phyloP scores from a whole-genome alignment of 768 basidiomycete genomes.

The Phylloporus sp. region DNA sequence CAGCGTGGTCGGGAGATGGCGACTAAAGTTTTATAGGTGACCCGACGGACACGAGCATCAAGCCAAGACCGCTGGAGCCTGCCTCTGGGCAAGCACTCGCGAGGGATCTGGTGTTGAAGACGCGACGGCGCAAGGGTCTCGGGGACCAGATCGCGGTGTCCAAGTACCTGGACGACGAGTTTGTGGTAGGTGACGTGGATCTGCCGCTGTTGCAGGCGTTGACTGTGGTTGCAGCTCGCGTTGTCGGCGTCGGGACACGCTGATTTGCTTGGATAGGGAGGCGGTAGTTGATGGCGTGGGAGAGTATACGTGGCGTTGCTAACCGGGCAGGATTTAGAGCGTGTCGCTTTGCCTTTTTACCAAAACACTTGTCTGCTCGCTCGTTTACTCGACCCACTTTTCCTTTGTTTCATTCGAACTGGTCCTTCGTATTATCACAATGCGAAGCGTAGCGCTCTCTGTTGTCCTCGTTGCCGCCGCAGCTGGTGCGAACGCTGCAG shows the following conservation, averaged over 20 bases:
- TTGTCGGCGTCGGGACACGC: conserved; percentile 95
- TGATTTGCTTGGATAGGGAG: conserved; percentile 69
- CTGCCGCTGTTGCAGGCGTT: conserved; percentile 3
- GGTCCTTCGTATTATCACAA: conserved; percentile 64
- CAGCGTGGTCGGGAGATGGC: neutral
- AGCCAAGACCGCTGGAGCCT: conserved; percentile 92
- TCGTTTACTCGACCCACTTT: conserved; percentile 29
- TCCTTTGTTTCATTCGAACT: conserved; percentile 35
- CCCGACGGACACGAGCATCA: conserved; percentile 95
- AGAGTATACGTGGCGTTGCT: conserved; percentile 43
- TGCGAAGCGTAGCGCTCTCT: conserved; percentile 88
- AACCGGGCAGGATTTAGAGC: conserved; percentile 35
- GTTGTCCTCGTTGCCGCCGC: conserved; percentile 63
- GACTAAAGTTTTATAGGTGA: conserved; percentile 54
- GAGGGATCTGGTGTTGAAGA: conserved; percentile 93
- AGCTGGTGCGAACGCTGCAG: conserved; percentile 53
- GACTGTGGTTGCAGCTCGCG: conserved; percentile 57
- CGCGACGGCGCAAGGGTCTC: conserved; percentile 90
- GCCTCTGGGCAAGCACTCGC: conserved; percentile 95
- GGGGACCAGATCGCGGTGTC: conserved; percentile 97
- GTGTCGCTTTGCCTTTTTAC: conserved; percentile 17
- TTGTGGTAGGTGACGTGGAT: conserved; percentile 57
- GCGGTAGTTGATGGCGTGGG: conserved; percentile 28
- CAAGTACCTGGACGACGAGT: conserved; percentile 96
- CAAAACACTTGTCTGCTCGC: conserved; percentile 33